Evolutionary conservation across 306 rosid species (phyloP).

Genomic region (Gastrolobium villosum): DNA sequence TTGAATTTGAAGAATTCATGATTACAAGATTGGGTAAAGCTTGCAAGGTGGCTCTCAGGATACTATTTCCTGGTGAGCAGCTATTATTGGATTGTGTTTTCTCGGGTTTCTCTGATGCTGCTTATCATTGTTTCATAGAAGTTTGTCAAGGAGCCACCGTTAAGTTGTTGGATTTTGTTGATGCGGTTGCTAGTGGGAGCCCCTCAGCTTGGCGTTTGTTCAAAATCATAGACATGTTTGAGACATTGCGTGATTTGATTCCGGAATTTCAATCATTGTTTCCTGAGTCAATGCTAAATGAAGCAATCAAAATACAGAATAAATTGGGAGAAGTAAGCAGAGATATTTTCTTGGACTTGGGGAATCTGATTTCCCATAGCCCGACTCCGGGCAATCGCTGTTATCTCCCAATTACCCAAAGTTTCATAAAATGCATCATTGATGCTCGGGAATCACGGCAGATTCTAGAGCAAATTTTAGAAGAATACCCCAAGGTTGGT

Average conservation of each 20-base stretch:
- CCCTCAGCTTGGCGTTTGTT: too few relatives aligned
- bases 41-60: slow-evolving; percentile 57
- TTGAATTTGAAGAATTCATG: slow-evolving; percentile 48
- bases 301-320: neutral
- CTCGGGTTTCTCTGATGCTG: slow-evolving; percentile 59
- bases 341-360: slow-evolving; percentile 36
- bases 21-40: slow-evolving; percentile 77
- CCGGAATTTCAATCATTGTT: slow-evolving; percentile 64
- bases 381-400: neutral
- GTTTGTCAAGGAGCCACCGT: slow-evolving; percentile 66
- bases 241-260: slow-evolving; percentile 60
- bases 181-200: slow-evolving; percentile 60
- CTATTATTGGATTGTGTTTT: slow-evolving; percentile 69
- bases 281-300: slow-evolving; percentile 48
- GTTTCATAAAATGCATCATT: neutral
- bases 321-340: slow-evolving; percentile 5
- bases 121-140: slow-evolving; percentile 70
- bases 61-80: slow-evolving; percentile 75
- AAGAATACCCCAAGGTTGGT: slow-evolving; percentile 41
- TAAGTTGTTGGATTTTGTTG: slow-evolving; percentile 66
- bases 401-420: neutral
- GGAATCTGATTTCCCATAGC: slow-evolving; percentile 61
- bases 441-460: neutral
- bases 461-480: neutral
- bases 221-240: too few relatives aligned